phyloP scores from a whole-genome alignment of 1,139 yeast genomes.

The Lodderomyces jiufengensis region DNA sequence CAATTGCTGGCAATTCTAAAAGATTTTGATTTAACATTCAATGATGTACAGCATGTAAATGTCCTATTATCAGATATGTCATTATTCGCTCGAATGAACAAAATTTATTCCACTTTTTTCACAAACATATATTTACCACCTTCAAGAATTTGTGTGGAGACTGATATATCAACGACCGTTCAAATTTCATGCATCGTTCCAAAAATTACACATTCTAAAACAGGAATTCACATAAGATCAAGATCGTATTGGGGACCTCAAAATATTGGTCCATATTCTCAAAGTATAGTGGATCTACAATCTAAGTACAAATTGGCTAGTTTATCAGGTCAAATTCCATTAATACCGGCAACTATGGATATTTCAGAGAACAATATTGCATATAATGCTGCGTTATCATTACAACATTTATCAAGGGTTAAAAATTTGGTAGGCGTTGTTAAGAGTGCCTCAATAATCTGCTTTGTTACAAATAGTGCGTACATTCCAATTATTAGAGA shows the following conservation, averaged over 20 bases:
- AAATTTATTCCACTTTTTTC: slow-evolving; percentile 55
- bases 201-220: slow-evolving; percentile 29
- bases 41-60: slow-evolving; percentile 53
- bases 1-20: slow-evolving; percentile 34
- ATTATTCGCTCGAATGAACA: slow-evolving; percentile 58
- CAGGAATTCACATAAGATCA: slow-evolving; percentile 86
- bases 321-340: slow-evolving; percentile 91
- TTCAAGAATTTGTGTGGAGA: slow-evolving; percentile 78
- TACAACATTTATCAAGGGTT: slow-evolving; percentile 73
- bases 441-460: slow-evolving; percentile 45
- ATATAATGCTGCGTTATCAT: slow-evolving; percentile 47
- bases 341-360: slow-evolving; percentile 69
- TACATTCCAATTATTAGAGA: slow-evolving; percentile 25
- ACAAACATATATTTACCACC: slow-evolving; percentile 67
- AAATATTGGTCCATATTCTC: slow-evolving; percentile 96
- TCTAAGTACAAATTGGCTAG: slow-evolving; percentile 40
- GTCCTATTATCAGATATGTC: slow-evolving; percentile 63
- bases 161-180: slow-evolving; percentile 42
- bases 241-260: slow-evolving; percentile 98
- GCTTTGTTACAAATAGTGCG: slow-evolving; percentile 44
- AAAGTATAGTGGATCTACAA: slow-evolving; percentile 53
- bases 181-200: slow-evolving; percentile 60
- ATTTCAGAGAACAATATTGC: slow-evolving; percentile 20
- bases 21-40: slow-evolving; percentile 25
- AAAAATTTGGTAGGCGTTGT: slow-evolving; percentile 49